These are phyloP conservation scores for Blastobotrys malaysiensis DNA, from an alignment of 1,139 yeast genomes.

Conservation along the genomic window DNA sequence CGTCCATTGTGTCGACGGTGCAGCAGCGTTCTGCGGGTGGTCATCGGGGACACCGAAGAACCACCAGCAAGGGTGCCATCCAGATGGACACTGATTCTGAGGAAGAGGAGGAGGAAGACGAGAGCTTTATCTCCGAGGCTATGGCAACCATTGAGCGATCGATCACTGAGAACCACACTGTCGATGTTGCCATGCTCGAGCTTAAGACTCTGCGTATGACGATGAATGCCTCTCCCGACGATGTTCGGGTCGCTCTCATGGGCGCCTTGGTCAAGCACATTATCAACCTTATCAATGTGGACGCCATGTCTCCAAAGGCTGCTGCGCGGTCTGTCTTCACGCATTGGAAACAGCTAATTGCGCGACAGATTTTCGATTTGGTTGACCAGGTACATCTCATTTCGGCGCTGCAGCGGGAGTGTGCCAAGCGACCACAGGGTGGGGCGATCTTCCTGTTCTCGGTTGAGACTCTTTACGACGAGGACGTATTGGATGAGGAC, in stretches of 20 bases:
- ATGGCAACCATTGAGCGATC: constrained; percentile 91
- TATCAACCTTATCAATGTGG: constrained; percentile 67
- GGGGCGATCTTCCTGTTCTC: constrained; percentile 55
- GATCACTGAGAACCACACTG: constrained; percentile 82
- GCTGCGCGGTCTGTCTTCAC: constrained; percentile 71
- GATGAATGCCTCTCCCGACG: constrained; percentile 91
- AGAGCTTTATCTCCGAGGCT: constrained; percentile 82
- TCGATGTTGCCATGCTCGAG: constrained; percentile 89
- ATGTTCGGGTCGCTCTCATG: constrained; percentile 78
- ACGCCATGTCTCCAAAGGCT: constrained; percentile 64
- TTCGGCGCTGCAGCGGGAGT: constrained; percentile 48
- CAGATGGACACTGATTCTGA: constrained; percentile 14
- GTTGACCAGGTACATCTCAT: constrained; percentile 76
- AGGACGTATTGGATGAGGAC: constrained; percentile 78
- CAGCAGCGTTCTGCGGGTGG: constrained; percentile 12
- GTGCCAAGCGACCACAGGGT: constrained; percentile 39
- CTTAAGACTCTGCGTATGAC: constrained; percentile 94
- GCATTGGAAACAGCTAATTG: constrained; percentile 45
- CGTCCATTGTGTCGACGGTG: constrained; percentile 45
- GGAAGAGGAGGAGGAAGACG: constrained; percentile 51
- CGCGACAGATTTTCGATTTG: constrained; percentile 65
- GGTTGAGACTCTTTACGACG: constrained; percentile 65
- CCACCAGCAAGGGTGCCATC: constrained; percentile 21
- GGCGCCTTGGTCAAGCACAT: constrained; percentile 66
- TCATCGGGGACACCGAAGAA: constrained; percentile 19